Evolutionary conservation across 768 basidiomycete species (phyloP).

Genomic region (Kwoniella heveanensis): DNA sequence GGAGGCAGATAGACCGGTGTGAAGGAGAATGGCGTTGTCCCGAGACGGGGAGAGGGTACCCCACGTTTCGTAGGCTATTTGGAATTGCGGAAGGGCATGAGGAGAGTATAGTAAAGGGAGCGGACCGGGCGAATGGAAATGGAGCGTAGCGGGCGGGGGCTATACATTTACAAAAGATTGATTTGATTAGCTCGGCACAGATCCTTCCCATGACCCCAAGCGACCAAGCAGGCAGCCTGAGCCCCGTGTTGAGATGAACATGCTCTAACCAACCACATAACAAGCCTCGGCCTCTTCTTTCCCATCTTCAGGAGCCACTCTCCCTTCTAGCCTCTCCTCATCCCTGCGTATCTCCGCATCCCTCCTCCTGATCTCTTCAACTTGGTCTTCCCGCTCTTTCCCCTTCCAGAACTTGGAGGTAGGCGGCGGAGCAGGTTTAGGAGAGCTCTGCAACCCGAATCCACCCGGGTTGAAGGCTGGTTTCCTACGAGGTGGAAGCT

Average conservation of each 20-base stretch:
- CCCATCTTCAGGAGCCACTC: conserved; percentile 25
- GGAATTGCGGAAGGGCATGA: conserved; percentile 53
- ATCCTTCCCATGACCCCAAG: no score
- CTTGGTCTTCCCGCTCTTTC: conserved; percentile 21
- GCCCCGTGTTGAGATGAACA: no score
- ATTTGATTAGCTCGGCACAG: no score
- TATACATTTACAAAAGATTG: no score
- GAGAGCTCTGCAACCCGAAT: conserved; percentile 30
- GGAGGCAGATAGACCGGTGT: conserved; percentile 93
- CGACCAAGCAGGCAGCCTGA: no score
- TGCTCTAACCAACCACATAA: conserved; percentile 51
- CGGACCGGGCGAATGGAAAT: conserved; percentile 41
- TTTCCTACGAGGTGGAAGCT: conserved; percentile 36
- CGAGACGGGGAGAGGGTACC: conserved; percentile 74
- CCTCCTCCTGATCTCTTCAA: conserved; percentile 26
- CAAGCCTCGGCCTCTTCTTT: conserved; percentile 54
- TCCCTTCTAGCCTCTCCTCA: conserved; percentile 32
- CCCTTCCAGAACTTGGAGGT: conserved; percentile 14
- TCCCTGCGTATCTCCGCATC: conserved; percentile 34
- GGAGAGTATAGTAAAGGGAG: conserved; percentile 55
- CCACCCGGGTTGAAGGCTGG: conserved; percentile 41
- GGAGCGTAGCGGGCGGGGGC: conserved; percentile 53
- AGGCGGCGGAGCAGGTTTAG: conserved; percentile 13
- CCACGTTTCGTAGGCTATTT: conserved; percentile 98
- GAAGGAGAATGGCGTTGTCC: conserved; percentile 90